A percentile compares a stretch with the other conserved stretches of the same genome.
These are phyloP conservation scores for Phlebopus sp. DNA, from an alignment of 1,284 basidiomycete species.

Conservation along the genomic window DNA sequence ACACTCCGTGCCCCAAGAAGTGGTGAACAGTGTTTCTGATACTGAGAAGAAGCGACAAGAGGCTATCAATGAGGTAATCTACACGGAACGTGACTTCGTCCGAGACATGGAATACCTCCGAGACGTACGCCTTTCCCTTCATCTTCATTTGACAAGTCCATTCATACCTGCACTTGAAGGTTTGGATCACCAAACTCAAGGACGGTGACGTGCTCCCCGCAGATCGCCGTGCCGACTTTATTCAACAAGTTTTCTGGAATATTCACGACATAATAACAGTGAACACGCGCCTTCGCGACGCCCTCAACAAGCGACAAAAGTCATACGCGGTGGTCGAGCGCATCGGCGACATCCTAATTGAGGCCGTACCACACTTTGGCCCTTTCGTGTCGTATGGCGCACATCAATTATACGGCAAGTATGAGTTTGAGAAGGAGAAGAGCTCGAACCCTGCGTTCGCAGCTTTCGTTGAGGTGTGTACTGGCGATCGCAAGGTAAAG, in stretches of 20 bases:
- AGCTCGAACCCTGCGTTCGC: conserved; percentile 90
- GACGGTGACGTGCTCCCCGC: conserved; percentile 77
- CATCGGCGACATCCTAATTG: conserved; percentile 91
- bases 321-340: conserved; percentile 89
- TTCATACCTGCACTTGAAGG: conserved; percentile 40
- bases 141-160: conserved; percentile 1
- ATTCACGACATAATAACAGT: conserved; percentile 92
- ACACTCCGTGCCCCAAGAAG: conserved; percentile 92
- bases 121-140: conserved; percentile 59
- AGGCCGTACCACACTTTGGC: conserved; percentile 84
- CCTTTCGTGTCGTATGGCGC: conserved; percentile 96
- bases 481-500: background rate
- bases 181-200: conserved; percentile 88
- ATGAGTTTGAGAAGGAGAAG: conserved; percentile 99
- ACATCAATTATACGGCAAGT: conserved; percentile 97
- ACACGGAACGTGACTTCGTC: conserved; percentile 97
- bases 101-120: conserved; percentile 97
- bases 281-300: conserved; percentile 86
- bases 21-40: conserved; percentile 90
- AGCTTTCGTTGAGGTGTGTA: conserved; percentile 87
- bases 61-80: conserved; percentile 98
- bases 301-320: conserved; percentile 95
- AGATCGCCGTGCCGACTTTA: conserved; percentile 79
- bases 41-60: conserved; percentile 96
- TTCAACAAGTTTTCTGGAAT: conserved; percentile 98